Evolutionary conservation across 2,329 filamentous ascomycete species (phyloP).

Genomic region (Arachnomyces sp.): DNA sequence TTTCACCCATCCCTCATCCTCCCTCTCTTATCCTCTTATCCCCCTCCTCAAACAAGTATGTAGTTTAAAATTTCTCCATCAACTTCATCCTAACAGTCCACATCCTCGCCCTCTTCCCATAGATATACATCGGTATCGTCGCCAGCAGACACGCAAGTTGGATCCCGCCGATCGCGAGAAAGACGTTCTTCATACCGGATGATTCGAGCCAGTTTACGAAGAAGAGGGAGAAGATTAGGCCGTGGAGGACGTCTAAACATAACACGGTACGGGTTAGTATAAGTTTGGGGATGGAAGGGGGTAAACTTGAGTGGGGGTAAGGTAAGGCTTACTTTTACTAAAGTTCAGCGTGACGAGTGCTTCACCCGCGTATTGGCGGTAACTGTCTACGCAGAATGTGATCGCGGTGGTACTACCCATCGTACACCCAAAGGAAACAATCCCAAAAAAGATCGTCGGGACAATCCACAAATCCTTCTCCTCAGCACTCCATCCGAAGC

Average conservation of each 20-base stretch:
- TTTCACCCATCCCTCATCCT: background rate
- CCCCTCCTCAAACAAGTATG: background rate
- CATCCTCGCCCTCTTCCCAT: constrained; percentile 82
- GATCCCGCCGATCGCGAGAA: constrained; percentile 74
- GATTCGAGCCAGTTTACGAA: constrained; percentile 72
- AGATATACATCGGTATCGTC: constrained; percentile 89
- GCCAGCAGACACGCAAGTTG: constrained; percentile 66
- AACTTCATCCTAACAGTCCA: constrained; percentile 83
- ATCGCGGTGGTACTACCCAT: constrained; percentile 85
- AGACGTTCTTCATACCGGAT: constrained; percentile 70
- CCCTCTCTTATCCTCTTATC: background rate
- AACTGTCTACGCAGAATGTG: constrained; percentile 89
- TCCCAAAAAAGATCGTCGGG: constrained; percentile 84
- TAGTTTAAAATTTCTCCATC: constrained; percentile 63
- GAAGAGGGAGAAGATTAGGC: constrained; percentile 80
- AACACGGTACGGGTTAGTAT: constrained; percentile 11
- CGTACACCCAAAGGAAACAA: constrained; percentile 86
- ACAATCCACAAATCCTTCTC: constrained; percentile 75
- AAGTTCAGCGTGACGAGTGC: constrained; percentile 92
- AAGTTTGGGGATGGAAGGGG: background rate
- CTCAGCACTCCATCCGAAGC: constrained; percentile 87
- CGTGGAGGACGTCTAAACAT: constrained; percentile 66
- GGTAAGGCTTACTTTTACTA: constrained; percentile 58
- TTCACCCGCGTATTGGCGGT: constrained; percentile 87
- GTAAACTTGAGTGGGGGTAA: background rate